Percentiles rank a stretch among this genome's conserved stretches.
These are phyloP conservation scores for Globisporangium nagaii DNA, from an alignment of 352 stramenopile genomes.

Conservation along the genomic window DNA sequence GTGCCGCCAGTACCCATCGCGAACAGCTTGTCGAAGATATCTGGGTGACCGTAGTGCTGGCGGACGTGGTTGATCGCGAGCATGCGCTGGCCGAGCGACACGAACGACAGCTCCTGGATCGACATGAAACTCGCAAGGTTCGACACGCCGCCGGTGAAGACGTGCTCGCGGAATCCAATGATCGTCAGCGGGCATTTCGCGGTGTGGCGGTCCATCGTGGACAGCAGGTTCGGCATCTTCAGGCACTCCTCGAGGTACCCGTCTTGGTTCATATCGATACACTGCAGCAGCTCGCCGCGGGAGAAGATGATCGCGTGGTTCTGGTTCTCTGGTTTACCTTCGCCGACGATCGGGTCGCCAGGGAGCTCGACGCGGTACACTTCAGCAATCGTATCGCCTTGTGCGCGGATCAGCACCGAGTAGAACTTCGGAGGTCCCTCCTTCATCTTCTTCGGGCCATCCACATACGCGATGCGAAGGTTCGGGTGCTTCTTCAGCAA, in stretches of 20 bases:
- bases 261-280: conserved; percentile 91
- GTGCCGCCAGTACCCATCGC: conserved; percentile 76
- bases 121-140: conserved; percentile 86
- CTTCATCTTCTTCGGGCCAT: conserved; percentile 85
- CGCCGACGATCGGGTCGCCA: conserved; percentile 79
- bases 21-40: conserved; percentile 88
- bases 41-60: conserved; percentile 83
- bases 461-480: conserved; percentile 75
- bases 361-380: conserved; percentile 80
- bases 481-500: conserved; percentile 77
- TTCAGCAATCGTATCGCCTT: conserved; percentile 74
- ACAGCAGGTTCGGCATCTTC: conserved; percentile 80
- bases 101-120: conserved; percentile 82
- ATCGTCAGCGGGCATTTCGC: conserved; percentile 75
- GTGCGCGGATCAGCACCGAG: conserved; percentile 68
- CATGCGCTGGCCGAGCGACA: conserved; percentile 80
- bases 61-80: conserved; percentile 68
- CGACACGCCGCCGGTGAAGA: conserved; percentile 80
- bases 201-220: conserved; percentile 65
- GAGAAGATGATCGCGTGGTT: conserved; percentile 88
- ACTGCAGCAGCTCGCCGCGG: conserved; percentile 79
- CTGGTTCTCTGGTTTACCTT: conserved; percentile 88
- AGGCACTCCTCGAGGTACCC: conserved; percentile 77
- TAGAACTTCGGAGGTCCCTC: conserved; percentile 82
- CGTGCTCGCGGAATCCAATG: conserved; percentile 82